A percentile compares a stretch with the other conserved stretches of the same genome.
These are phyloP conservation scores for Metahyphopichia silvanorum DNA, from an alignment of 805 yeast species.

Conservation along the genomic window DNA sequence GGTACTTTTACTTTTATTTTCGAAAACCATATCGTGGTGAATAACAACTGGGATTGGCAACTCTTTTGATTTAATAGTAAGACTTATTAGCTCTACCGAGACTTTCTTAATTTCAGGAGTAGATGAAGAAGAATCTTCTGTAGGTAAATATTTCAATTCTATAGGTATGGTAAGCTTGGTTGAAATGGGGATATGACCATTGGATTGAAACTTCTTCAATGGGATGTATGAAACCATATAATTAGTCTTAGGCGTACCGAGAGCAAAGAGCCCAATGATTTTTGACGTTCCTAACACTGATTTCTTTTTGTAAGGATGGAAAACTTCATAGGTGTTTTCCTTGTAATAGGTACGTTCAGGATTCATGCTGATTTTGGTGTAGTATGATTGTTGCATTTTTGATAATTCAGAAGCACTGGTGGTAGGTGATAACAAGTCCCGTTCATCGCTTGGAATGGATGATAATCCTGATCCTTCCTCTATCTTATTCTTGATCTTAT, in stretches of 20 bases:
- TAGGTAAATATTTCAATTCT: constrained; percentile 22
- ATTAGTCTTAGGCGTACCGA: constrained; percentile 28
- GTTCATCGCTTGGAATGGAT: constrained; percentile 5
- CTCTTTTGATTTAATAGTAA: constrained; percentile 27
- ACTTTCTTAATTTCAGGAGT: constrained; percentile 25
- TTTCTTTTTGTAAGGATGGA: constrained; percentile 27
- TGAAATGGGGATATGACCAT: constrained; percentile 5
- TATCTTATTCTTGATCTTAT: constrained; percentile 25
- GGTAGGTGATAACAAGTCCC: constrained; percentile 12
- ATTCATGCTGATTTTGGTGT: constrained; percentile 16
- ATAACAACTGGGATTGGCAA: constrained; percentile 34
- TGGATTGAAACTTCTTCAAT: constrained; percentile 13
- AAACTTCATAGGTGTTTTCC: constrained; percentile 22
- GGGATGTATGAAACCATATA: constrained; percentile 23
- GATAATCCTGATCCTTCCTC: constrained; percentile 21
- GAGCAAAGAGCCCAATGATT: constrained; percentile 27
- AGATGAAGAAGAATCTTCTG: constrained; percentile 12
- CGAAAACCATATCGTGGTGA: constrained; percentile 33
- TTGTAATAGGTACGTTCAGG: too few species aligned
- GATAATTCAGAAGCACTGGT: constrained; percentile 22
- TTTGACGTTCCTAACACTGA: constrained; percentile 27
- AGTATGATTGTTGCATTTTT: constrained; percentile 27
- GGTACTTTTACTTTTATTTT: constrained; percentile 19
- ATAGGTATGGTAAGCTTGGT: constrained; percentile 26
- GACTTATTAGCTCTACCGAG: constrained; percentile 26